These are phyloP conservation scores for Irpex lacteus DNA, from an alignment of 1,284 basidiomycete genomes.

Conservation along the genomic window DNA sequence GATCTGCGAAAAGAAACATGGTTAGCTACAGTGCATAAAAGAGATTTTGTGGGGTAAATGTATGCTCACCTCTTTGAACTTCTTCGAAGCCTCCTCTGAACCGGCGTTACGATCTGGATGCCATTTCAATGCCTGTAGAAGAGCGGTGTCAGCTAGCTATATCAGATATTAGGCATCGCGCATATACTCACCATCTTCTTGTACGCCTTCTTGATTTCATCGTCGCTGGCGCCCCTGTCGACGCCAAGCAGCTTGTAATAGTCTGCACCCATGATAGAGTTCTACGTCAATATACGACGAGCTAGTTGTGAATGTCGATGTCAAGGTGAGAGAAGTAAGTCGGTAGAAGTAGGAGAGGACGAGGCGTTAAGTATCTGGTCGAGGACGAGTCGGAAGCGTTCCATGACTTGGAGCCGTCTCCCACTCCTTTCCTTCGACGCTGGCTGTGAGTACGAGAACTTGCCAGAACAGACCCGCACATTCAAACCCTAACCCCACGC, in stretches of 20 bases:
- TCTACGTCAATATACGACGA: neutral
- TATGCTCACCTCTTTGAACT: conserved; percentile 84
- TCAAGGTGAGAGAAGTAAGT: conserved; percentile 1
- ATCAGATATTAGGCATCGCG: conserved; percentile 8
- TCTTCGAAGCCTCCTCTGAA: conserved; percentile 81
- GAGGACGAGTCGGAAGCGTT: conserved; percentile 6
- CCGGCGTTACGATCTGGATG: conserved; percentile 80
- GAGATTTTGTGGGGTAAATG: neutral
- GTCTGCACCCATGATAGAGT: conserved; percentile 62
- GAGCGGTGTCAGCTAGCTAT: neutral
- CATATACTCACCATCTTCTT: conserved; percentile 39
- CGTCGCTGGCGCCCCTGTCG: conserved; percentile 67
- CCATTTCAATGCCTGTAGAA: conserved; percentile 54
- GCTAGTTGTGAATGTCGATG: conserved; percentile 2
- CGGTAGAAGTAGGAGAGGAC: neutral
- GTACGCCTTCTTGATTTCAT: conserved; percentile 57
- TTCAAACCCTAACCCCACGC: neutral
- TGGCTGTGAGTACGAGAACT: conserved; percentile 16
- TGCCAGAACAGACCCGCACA: conserved; percentile 12
- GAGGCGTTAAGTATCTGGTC: conserved; percentile 14
- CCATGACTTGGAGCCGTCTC: conserved; percentile 1
- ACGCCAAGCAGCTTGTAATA: conserved; percentile 85
- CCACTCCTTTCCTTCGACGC: neutral
- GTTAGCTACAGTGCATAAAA: neutral
- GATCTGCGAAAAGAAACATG: conserved; percentile 47